Base-by-base conservation (phyloP, 345 rosid species). In the Populus deltoides region DNA sequence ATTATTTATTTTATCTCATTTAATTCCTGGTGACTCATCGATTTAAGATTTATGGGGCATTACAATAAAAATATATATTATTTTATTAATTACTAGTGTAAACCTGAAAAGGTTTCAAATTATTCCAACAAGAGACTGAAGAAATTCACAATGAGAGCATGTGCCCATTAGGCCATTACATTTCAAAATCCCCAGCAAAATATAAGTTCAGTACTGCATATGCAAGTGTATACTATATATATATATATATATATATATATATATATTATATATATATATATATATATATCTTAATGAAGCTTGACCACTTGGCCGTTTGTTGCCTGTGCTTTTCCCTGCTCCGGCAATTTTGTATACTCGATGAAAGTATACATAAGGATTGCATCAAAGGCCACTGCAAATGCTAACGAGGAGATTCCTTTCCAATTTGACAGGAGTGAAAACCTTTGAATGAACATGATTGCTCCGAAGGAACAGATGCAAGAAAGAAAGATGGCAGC, bases 321-420 rank as follows among this genome's bases (percentile, higher is more conserved):
- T 8, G 24, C 3, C 47, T 43, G 41, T 5, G 0, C 45, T 38
- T 68, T 39, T n/a, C 43, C 16, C 1, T n/a, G 2, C 20, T 33
- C 6, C 10, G 71, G 71, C 71, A 68, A 68, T 68, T 68, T 68
- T 68, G 71, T 39, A 7, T 68, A 8, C 51, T 68, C 71, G 9
- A 68, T 20, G 25, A 39, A 3, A n/a, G 49, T 4, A 11, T 39
- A 45, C 29, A 38, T 2, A 1, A 68, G 10, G 15, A 68, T 9
- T 18, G 27, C 49, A 22, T 39, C 49, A 39, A 39, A 38, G 27
- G 49, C 31, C 31, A 69, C 8, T 29, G 22, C 22, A 17, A 17
- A 2, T 66, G 41, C 72, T 41, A 69, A 18, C 12, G 25, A 69
- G 51, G 53, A 8, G 17, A 69, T 41, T 25, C 72, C 72, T 69